A percentile compares a stretch with the other conserved stretches of the same genome.
Conservation (phyloP, 768 basidiomycete species). For the Udeniomyces megalosporus region DNA sequence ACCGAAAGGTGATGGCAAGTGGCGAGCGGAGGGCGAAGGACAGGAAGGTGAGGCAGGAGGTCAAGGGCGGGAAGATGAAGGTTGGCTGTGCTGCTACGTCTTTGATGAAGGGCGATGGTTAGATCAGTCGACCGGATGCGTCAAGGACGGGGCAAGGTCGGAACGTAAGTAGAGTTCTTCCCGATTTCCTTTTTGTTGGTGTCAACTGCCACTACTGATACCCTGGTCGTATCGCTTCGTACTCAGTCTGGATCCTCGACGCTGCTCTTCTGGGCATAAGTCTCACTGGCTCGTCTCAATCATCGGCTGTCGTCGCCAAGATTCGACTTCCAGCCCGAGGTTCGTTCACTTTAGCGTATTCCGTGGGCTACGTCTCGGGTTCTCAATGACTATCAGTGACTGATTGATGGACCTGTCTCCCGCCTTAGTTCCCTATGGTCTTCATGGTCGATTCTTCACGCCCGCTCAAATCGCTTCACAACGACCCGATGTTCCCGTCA, state of each 20-base stretch:
- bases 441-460: slow-evolving; percentile 24
- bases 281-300: slow-evolving; percentile 13
- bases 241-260: slow-evolving; percentile 30
- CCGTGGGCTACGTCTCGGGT: neutral
- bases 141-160: slow-evolving; percentile 22
- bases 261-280: slow-evolving; percentile 25
- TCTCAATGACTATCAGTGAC: neutral
- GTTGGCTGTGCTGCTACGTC: slow-evolving; percentile 29
- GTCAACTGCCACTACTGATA: neutral
- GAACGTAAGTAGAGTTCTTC: slow-evolving; percentile 7
- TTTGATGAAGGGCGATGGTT: slow-evolving; percentile 17
- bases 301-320: slow-evolving; percentile 21
- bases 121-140: slow-evolving; percentile 28
- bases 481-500: neutral
- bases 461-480: slow-evolving; percentile 18
- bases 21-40: neutral
- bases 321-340: slow-evolving; percentile 27
- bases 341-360: neutral
- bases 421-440: slow-evolving; percentile 22
- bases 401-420: neutral
- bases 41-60: neutral
- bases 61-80: slow-evolving; percentile 28
- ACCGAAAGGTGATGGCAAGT: slow-evolving; percentile 17
- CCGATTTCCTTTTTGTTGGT: neutral
- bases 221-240: neutral